These are phyloP conservation scores for Alternaria burnsii DNA, from an alignment of 2,329 filamentous ascomycete species.

Conservation along the genomic window DNA sequence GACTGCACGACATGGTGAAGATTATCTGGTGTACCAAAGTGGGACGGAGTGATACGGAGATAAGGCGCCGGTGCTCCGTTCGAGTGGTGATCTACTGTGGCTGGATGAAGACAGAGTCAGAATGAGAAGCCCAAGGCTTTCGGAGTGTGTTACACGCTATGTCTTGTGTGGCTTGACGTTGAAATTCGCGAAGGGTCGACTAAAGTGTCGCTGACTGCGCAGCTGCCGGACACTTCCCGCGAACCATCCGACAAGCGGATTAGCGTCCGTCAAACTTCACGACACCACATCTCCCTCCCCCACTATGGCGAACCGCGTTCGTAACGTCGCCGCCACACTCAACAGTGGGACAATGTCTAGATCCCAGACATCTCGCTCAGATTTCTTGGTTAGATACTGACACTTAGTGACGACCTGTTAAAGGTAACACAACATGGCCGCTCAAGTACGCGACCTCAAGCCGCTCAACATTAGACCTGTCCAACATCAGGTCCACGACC, in stretches of 20 bases:
- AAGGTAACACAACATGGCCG: conserved; percentile 30
- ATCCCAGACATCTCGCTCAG: conserved; percentile 18
- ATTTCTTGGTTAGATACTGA: background rate
- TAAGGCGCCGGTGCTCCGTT: background rate
- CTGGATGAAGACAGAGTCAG: background rate
- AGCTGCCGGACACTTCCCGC: background rate
- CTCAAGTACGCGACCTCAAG: conserved; percentile 35
- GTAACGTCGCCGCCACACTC: conserved; percentile 18
- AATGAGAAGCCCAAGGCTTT: background rate
- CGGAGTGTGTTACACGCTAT: background rate
- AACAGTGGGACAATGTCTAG: background rate
- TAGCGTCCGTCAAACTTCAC: conserved; percentile 20
- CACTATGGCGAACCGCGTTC: conserved; percentile 8
- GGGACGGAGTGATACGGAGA: conserved; percentile 1
- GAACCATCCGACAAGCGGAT: conserved; percentile 7
- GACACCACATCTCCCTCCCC: conserved; percentile 3
- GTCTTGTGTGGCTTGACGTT: background rate
- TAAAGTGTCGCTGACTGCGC: background rate
- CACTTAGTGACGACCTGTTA: background rate
- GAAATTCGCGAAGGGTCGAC: background rate
- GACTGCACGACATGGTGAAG: background rate
- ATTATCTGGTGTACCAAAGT: background rate
- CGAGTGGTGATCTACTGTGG: background rate
- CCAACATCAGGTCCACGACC: conserved; percentile 31
- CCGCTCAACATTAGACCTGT: conserved; percentile 41